A percentile compares a stretch with the other conserved stretches of the same genome.
phyloP scores from a whole-genome alignment of 208 protist genomes.

The Phytomonas sp. region DNA sequence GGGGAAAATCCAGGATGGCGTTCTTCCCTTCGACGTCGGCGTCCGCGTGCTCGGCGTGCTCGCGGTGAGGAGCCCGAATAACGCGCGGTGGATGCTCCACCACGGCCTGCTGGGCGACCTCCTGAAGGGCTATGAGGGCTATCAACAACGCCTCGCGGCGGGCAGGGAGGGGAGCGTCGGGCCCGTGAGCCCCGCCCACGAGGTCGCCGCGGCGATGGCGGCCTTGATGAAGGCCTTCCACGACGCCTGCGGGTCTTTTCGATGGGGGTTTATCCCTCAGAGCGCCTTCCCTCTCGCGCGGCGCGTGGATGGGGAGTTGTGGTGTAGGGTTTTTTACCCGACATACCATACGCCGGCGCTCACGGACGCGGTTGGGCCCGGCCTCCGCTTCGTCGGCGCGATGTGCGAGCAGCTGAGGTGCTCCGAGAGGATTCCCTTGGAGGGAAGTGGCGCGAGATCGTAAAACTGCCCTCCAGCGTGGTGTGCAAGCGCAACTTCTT shows the following conservation, averaged over 20 bases:
- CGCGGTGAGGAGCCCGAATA: too few species aligned
- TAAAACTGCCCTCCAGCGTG: not conserved
- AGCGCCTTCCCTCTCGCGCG: slow-evolving; percentile 28
- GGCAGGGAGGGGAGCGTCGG: not conserved
- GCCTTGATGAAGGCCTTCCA: slow-evolving; percentile 55
- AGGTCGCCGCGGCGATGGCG: slow-evolving; percentile 56
- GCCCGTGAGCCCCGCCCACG: slow-evolving; percentile 20
- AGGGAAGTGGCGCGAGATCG: not conserved
- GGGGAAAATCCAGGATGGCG: slow-evolving; percentile 55
- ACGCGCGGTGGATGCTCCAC: slow-evolving; percentile 29
- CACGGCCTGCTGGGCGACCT: not conserved
- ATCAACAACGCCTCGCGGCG: slow-evolving; percentile 15
- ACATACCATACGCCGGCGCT: not conserved
- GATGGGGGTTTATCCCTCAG: slow-evolving; percentile 14
- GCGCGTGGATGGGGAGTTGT: slow-evolving; percentile 26
- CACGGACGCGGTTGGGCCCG: slow-evolving; percentile 14
- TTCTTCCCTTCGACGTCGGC: slow-evolving; percentile 78
- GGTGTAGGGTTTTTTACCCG: slow-evolving; percentile 40
- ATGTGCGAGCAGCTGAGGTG: slow-evolving; percentile 29
- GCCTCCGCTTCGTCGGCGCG: slow-evolving; percentile 21
- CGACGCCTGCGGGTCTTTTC: slow-evolving; percentile 23
- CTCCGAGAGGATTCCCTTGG: slow-evolving; percentile 6
- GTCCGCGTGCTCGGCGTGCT: slow-evolving; percentile 59
- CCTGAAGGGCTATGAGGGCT: slow-evolving; percentile 17
- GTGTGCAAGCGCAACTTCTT: not conserved